Base-by-base conservation (phyloP, 305 asterid species). In the Solanum hybrid region DNA sequence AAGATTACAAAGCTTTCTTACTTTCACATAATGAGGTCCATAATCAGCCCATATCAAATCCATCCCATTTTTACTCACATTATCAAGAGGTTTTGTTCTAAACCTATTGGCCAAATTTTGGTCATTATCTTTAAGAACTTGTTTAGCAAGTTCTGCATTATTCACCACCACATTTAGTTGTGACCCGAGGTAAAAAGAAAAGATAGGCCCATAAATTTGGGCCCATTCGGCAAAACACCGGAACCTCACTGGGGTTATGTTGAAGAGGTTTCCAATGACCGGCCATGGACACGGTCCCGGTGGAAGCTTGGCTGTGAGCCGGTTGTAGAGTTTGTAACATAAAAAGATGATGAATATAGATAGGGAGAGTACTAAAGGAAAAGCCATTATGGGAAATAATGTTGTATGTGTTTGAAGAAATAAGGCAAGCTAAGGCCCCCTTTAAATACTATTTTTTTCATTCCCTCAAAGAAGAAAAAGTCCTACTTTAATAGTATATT, bases 41-140 rank as follows among this genome's bases (percentile, higher is more conserved):
- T 94, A 94, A 79, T 94, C 97, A 2, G 96, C 88, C 97, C 97
- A 95, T 46, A 94, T 93, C 87, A 95, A 88, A 38, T 94, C 97
- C 94, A 86, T 87, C 32, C 96, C 97, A 81, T 91, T 91, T 90
- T 92, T 92, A 90, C 95, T 94, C 89, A 94, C 89, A 88, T 90
- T 94, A 5, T 90, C 90, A 42, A 93, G 91, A 85, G 90, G 91
- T 7, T 86, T 89, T 0, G 94, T 94, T 90, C 97, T 89, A 89
- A 93, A 93, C 91, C 97, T 85, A 75, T 93, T 81, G 6, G 97
- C 97, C 84, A 94, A 90, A 87, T 87, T 93, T 89, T 90, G 93
- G 12, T 94, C 97, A 69, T 94, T 92, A 82, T 94, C 97, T 73
- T 94, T 94, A 12, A 94, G 87, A 31, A 94, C 97, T 77, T 94